phyloP scores from a whole-genome alignment of 176 grass and related monocot genomes.

The Alopecurus myosuroides region DNA sequence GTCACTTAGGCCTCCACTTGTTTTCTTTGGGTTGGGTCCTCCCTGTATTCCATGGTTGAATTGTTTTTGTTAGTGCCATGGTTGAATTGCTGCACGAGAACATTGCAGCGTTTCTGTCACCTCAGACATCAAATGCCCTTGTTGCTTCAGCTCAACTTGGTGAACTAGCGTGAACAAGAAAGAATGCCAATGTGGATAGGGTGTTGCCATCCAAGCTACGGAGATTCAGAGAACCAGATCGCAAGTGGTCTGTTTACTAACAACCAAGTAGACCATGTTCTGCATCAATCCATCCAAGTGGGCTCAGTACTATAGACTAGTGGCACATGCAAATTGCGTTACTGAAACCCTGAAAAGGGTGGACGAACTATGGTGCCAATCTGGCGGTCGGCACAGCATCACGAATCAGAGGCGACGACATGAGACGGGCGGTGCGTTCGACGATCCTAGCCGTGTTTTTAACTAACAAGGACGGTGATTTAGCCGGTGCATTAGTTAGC shows the following conservation, averaged over 20 bases:
- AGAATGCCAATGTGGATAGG: background rate
- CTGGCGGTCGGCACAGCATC: background rate
- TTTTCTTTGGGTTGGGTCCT: too few species aligned
- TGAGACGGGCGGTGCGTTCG: background rate
- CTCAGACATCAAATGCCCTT: background rate
- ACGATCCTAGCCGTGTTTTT: background rate
- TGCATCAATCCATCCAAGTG: background rate
- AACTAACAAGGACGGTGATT: conserved; percentile 31
- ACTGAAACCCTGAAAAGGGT: too few species aligned
- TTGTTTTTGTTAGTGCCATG: too few species aligned
- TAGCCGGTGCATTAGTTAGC: conserved; percentile 9
- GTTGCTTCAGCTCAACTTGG: background rate
- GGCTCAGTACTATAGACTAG: background rate
- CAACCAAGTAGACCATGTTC: background rate
- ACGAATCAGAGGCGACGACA: background rate
- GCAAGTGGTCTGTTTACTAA: background rate
- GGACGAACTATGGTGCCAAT: too few species aligned
- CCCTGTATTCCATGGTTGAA: too few species aligned
- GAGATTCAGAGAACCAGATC: conserved; percentile 15
- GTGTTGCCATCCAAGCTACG: background rate
- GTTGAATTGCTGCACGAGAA: too few species aligned
- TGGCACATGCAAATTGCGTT: background rate
- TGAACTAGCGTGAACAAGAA: background rate
- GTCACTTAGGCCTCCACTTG: too few species aligned
- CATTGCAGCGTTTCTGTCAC: too few species aligned